Conservation (phyloP, 2,329 filamentous ascomycete genomes). For the Fusarium falciforme region DNA sequence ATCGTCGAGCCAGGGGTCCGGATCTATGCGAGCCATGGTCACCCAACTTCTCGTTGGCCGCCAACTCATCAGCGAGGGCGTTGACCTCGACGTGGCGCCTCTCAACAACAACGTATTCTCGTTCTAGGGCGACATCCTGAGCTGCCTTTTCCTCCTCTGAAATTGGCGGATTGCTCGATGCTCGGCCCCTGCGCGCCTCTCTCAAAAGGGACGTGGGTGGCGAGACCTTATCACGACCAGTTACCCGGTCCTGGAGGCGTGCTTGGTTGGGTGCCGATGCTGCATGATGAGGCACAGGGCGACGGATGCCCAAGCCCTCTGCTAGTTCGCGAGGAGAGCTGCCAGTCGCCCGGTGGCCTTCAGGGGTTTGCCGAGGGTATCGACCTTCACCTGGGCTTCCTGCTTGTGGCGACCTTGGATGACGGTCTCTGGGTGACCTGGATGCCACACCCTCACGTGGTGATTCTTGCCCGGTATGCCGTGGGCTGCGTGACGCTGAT, state of each 20-base stretch:
- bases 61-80: conserved; percentile 94
- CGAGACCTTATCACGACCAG: conserved; percentile 40
- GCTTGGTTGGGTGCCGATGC: conserved; percentile 61
- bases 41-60: conserved; percentile 78
- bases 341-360: conserved; percentile 46
- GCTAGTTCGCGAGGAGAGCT: conserved; percentile 59
- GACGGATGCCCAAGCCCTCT: conserved; percentile 65
- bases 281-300: conserved; percentile 59
- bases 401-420: conserved; percentile 56
- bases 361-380: conserved; percentile 45
- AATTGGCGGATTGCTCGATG: conserved; percentile 44
- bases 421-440: conserved; percentile 56
- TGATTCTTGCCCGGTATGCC: conserved; percentile 54
- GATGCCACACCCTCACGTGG: conserved; percentile 49
- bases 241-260: conserved; percentile 39
- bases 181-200: conserved; percentile 45
- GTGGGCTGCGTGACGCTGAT: conserved; percentile 45
- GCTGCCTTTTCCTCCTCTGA: conserved; percentile 78
- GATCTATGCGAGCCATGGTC: conserved; percentile 64
- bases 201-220: conserved; percentile 49
- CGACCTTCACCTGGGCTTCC: conserved; percentile 55
- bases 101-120: conserved; percentile 96
- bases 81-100: conserved; percentile 97
- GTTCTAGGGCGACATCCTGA: conserved; percentile 89
- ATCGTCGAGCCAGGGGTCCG: conserved; percentile 76